Base-by-base conservation (phyloP, 108 stramenopile genomes). In the Thalassiosira profunda region DNA sequence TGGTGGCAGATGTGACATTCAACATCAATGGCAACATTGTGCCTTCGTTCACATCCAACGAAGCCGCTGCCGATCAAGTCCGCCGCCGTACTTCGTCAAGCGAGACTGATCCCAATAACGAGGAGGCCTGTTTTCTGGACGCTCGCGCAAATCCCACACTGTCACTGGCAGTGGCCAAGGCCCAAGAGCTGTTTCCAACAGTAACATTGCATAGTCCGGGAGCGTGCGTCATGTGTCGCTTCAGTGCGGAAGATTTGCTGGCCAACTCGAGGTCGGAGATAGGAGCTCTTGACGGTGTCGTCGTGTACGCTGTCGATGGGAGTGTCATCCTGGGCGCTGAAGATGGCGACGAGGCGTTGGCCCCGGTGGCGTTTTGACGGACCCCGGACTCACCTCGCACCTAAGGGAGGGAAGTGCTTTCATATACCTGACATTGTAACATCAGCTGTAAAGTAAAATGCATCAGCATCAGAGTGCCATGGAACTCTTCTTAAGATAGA, bases 181-280 rank as follows among this genome's bases (percentile, higher is more conserved):
- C 86, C 53, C 92, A 94, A 75, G 97, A 98, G 47, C 46, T 98
- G 18, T 98, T 89, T 45, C 94, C 97, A 31, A 98, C 97, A 6
- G 77, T 96, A 10, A 97, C 97, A 2, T 69, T 98, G 11, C 96
- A 96, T 55, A 94, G 91, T 58, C 75, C 94, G 11, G 81, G 71
- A 56, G 94, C 96, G 21, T 72, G 92, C 36, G 95, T 97, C 45
- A 78, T 96, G 90, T 88, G 93, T 56, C 83, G 91, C 38, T 96
- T 96, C 41, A 94, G 86, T 59, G 79, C 94, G 6, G 91, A 90
- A 36, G 97, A 98, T 79, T 65, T 98, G 17, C 49, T 93, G 7
- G 86, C 86, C 11, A 62, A 30, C 11, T 84, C 91, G 10, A 45
- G 72, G 10, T 58, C 87, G 28, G 86, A 74, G 52, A 93, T 97